phyloP scores from a whole-genome alignment of 345 rosid genomes.

The Lumnitzera racemosa region DNA sequence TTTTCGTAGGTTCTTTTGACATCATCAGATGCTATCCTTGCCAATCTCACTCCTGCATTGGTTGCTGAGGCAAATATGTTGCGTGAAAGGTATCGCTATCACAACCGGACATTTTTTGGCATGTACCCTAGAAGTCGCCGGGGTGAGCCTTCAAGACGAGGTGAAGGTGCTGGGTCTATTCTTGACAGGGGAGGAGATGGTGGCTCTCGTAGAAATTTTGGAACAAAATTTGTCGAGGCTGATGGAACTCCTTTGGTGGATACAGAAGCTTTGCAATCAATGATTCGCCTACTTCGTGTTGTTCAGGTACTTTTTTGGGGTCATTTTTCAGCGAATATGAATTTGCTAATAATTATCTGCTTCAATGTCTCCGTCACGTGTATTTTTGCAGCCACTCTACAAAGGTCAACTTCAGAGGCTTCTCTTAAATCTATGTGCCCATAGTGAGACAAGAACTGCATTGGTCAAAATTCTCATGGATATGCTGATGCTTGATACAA shows the following conservation, averaged over 20 bases:
- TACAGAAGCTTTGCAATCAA: conserved; percentile 68
- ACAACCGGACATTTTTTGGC: conserved; percentile 73
- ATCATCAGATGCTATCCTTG: conserved; percentile 91
- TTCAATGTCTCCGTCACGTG: not conserved
- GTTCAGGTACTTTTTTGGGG: conserved; percentile 62
- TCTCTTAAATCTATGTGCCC: conserved; percentile 84
- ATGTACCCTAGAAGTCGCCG: conserved; percentile 95
- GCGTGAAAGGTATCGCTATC: conserved; percentile 89
- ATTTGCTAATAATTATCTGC: not conserved
- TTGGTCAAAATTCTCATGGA: conserved; percentile 77
- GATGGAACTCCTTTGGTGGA: conserved; percentile 88
- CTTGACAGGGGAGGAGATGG: conserved; percentile 54
- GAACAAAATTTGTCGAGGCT: conserved; percentile 71
- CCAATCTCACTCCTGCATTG: conserved; percentile 95
- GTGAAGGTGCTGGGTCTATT: conserved; percentile 62
- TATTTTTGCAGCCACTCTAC: conserved; percentile 65
- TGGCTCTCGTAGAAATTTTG: conserved; percentile 56
- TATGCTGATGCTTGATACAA: conserved; percentile 75
- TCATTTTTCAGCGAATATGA: not conserved
- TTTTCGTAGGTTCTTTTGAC: conserved; percentile 74
- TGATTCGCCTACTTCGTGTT: conserved; percentile 83
- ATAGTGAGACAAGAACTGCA: conserved; percentile 69
- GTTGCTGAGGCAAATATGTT: conserved; percentile 98
- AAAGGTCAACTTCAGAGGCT: conserved; percentile 93
- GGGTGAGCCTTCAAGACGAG: conserved; percentile 88